phyloP scores from a whole-genome alignment of 768 basidiomycete species.

The Hypholoma sublateritium region DNA sequence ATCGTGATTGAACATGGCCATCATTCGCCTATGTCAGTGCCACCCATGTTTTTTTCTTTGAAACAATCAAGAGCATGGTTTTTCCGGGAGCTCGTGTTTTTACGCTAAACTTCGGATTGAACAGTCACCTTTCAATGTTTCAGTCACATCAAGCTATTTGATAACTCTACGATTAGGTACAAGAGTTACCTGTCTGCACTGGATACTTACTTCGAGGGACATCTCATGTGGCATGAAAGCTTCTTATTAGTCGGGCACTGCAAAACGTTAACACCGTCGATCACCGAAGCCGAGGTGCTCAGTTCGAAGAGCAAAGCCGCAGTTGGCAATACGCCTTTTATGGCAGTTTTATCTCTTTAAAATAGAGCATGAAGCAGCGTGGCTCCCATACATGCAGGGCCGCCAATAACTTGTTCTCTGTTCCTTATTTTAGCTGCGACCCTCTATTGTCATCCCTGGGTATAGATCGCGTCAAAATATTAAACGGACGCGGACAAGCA shows the following conservation, averaged over 20 bases:
- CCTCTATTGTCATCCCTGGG: background rate
- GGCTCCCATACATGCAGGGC: background rate
- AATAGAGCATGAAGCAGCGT: background rate
- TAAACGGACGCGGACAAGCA: background rate
- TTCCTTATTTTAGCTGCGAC: background rate
- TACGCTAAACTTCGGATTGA: background rate
- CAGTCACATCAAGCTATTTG: no score
- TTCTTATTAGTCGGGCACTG: background rate
- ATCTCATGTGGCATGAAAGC: background rate
- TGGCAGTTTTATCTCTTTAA: background rate
- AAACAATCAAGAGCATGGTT: background rate
- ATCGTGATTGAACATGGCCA: background rate
- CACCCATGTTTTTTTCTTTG: background rate
- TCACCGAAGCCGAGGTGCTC: constrained; percentile 5
- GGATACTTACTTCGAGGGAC: no score
- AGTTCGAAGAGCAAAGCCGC: constrained; percentile 1
- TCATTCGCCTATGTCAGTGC: background rate
- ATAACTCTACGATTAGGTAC: no score
- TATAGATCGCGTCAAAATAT: background rate
- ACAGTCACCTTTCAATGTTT: no score
- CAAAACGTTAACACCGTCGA: constrained; percentile 1
- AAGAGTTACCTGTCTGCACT: no score
- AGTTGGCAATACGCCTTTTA: constrained; percentile 5
- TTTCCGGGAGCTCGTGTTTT: background rate
- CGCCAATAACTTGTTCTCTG: background rate